Percentiles rank a stretch among this genome's conserved stretches.
phyloP scores from a whole-genome alignment of 345 rosid species.

The Boechera stricta region DNA sequence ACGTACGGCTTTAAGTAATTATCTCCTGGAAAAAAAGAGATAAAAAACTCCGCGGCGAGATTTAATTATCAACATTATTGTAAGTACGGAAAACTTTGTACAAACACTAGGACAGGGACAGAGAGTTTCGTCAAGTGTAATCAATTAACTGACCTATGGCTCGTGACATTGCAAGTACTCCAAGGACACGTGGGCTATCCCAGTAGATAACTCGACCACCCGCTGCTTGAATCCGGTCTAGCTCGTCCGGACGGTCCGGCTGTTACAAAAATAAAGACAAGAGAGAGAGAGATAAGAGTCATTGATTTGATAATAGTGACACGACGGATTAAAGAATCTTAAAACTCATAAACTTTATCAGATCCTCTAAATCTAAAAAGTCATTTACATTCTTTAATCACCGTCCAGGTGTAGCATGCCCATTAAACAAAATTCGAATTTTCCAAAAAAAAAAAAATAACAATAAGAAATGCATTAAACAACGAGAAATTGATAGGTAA shows the following conservation, averaged over 20 bases:
- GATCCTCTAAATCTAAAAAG: constrained; percentile 31
- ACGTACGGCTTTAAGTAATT: constrained; percentile 91
- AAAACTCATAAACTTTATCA: constrained; percentile 33
- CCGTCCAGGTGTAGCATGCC: constrained; percentile 44
- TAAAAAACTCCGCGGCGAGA: constrained; percentile 18
- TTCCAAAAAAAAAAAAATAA: neutral
- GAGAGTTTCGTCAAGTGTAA: constrained; percentile 36
- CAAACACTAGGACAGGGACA: constrained; percentile 27
- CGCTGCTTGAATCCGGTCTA: constrained; percentile 75
- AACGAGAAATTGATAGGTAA: constrained; percentile 25
- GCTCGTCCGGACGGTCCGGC: constrained; percentile 96
- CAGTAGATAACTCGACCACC: constrained; percentile 92
- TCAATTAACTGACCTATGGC: constrained; percentile 69
- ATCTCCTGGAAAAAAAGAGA: constrained; percentile 55
- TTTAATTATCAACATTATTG: neutral
- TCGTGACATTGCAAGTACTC: constrained; percentile 91
- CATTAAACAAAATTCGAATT: constrained; percentile 15
- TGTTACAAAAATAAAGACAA: constrained; percentile 16
- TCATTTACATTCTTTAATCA: constrained; percentile 25
- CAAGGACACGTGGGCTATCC: constrained; percentile 91
- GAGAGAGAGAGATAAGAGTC: neutral
- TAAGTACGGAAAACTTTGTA: constrained; percentile 21
- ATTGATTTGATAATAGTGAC: constrained; percentile 32
- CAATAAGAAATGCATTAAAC: neutral
- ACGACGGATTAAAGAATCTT: constrained; percentile 36